phyloP scores from a whole-genome alignment of 1,284 basidiomycete genomes.

The Ustilago trichophora region DNA sequence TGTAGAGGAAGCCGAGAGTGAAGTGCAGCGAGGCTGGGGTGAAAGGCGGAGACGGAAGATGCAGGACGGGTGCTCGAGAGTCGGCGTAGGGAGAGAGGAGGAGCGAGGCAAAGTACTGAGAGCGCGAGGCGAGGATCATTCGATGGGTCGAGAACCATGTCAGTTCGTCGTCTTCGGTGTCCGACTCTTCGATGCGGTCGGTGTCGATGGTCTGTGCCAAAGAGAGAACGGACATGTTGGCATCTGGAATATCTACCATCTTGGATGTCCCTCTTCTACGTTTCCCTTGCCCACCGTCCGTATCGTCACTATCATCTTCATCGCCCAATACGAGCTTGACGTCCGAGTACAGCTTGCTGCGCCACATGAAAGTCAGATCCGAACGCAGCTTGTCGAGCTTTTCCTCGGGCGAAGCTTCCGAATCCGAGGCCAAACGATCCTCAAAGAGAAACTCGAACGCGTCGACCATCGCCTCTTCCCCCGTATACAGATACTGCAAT shows the following conservation, averaged over 20 bases:
- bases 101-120: conserved; percentile 83
- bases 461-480: conserved; percentile 53
- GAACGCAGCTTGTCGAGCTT: conserved; percentile 82
- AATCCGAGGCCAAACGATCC: conserved; percentile 39
- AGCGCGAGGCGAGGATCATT: conserved; percentile 88
- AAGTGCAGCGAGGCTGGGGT: conserved; percentile 94
- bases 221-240: conserved; percentile 48
- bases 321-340: conserved; percentile 53
- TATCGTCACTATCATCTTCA: conserved; percentile 10
- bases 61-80: conserved; percentile 27
- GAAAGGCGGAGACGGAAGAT: conserved; percentile 77
- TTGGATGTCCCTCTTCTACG: neutral
- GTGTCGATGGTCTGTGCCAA: conserved; percentile 43
- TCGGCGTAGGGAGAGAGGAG: conserved; percentile 74
- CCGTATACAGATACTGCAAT: conserved; percentile 59
- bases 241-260: conserved; percentile 50
- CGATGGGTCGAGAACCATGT: conserved; percentile 82
- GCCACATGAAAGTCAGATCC: conserved; percentile 62
- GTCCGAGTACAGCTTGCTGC: conserved; percentile 60
- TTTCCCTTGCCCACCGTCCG: neutral
- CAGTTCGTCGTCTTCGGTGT: conserved; percentile 47
- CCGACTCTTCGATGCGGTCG: conserved; percentile 25
- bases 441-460: conserved; percentile 58
- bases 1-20: conserved; percentile 91
- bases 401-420: conserved; percentile 73